Evolutionary conservation across 306 rosid genomes (phyloP), one percentile per base, ranked within the genome.

Genomic region (Castanea sativa): DNA sequence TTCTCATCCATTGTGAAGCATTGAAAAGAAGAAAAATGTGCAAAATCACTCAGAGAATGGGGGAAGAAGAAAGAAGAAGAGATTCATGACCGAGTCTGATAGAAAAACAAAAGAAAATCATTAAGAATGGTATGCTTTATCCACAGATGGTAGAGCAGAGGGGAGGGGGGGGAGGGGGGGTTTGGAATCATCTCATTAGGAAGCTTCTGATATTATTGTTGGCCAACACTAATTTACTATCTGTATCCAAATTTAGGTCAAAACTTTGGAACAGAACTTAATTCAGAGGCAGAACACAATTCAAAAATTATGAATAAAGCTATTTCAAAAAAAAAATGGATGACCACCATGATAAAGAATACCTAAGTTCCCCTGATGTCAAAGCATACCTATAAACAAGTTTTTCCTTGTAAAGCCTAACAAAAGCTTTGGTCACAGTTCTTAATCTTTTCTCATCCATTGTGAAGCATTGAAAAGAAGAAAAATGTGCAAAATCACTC

Each of bases 1-100:
- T 78, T 83, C 71, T 93, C 98, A 63, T 95, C 99, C 99, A 95
- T 95, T 73, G 99, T 95, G 84, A 90, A 95, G 91, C 97, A 89
- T 96, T 95, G 81, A 45, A 64, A 60, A 65, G 23, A 73, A 79
- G 18, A 80, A 71, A 29, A 73, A n/a, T 33, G 8, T 61, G 55
- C 43, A 58, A 45, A 16, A 68, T 65, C 55, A 64, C 23, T 65
- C 4, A 45, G 27, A 5, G 1, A 68, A 35, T 45, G 55, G 27
- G 1, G 7, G 19, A 79, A 78, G 43, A 38, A 38, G 52, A 45
- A 56, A 73, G 51, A 59, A 71, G 58, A 35, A 33, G 13, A 73
- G 29, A 33, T 32, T 53, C 49, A 43, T 29, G 58, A 74, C 55
- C 61, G 35, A 70, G 23, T 14, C 55, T 32, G 14, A 32, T 4